Percentiles rank a stretch among this genome's conserved stretches.
These are phyloP conservation scores for Sungouiozyma intestinalis DNA, from an alignment of 805 yeast species.

Conservation along the genomic window DNA sequence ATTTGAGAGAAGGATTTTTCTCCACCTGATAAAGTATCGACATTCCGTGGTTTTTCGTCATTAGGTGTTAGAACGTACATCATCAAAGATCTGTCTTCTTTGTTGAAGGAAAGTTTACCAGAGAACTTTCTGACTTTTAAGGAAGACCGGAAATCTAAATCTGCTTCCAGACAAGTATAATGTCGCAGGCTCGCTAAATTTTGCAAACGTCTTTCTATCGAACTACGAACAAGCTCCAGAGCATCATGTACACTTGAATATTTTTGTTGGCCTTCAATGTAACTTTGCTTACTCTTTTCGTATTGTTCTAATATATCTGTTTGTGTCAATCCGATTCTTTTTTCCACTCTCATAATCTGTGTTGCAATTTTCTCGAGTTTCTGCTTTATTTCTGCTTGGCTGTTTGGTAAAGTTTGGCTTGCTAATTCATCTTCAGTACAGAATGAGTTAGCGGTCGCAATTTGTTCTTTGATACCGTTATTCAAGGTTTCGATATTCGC, in stretches of 20 bases:
- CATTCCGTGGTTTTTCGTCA: slow-evolving; percentile 51
- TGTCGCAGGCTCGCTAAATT: slow-evolving; percentile 33
- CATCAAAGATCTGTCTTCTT: slow-evolving; percentile 37
- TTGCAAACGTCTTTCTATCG: slow-evolving; percentile 35
- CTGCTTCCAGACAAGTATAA: slow-evolving; percentile 39
- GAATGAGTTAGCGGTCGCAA: slow-evolving; percentile 28
- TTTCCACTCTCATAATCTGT: slow-evolving; percentile 43
- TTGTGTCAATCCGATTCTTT: slow-evolving; percentile 41
- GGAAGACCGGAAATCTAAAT: slow-evolving; percentile 47
- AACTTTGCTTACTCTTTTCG: slow-evolving; percentile 33
- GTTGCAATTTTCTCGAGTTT: slow-evolving; percentile 39
- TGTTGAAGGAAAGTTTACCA: slow-evolving; percentile 62
- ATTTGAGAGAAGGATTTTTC: slow-evolving; percentile 92
- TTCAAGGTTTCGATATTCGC: slow-evolving; percentile 22
- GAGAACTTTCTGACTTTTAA: slow-evolving; percentile 58
- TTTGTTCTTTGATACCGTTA: slow-evolving; percentile 22
- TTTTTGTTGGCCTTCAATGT: slow-evolving; percentile 34
- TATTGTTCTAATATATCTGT: slow-evolving; percentile 45
- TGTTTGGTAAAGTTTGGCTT: slow-evolving; percentile 31
- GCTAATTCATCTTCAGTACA: slow-evolving; percentile 41
- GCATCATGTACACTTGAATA: slow-evolving; percentile 29
- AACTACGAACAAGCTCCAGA: slow-evolving; percentile 25
- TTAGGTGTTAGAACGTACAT: slow-evolving; percentile 54
- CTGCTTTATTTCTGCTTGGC: slow-evolving; percentile 37
- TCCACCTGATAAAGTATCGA: slow-evolving; percentile 88